phyloP scores from a whole-genome alignment of 2,329 filamentous ascomycete species.

The Epicoccum nigrum region DNA sequence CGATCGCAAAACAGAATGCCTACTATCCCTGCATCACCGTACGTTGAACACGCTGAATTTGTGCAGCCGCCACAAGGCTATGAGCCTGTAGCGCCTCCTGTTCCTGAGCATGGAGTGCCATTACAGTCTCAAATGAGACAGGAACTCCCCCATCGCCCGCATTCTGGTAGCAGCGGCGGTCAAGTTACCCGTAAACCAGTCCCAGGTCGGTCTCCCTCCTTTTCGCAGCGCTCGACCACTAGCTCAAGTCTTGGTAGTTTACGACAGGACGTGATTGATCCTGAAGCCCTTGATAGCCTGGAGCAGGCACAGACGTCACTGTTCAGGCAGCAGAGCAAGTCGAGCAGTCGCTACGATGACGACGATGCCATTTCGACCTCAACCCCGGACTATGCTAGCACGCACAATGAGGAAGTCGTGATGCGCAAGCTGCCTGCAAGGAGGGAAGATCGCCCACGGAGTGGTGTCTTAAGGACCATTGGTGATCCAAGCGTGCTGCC shows the following conservation, averaged over 20 bases:
- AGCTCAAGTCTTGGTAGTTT: slow-evolving; percentile 53
- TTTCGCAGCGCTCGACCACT: slow-evolving; percentile 46
- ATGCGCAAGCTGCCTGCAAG: slow-evolving; percentile 49
- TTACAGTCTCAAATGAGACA: slow-evolving; percentile 29
- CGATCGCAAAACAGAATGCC: slow-evolving; percentile 48
- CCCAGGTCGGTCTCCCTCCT: slow-evolving; percentile 50
- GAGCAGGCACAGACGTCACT: slow-evolving; percentile 34
- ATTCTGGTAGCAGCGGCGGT: slow-evolving; percentile 33
- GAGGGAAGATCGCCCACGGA: slow-evolving; percentile 73
- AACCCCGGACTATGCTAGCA: slow-evolving; percentile 81
- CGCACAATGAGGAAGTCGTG: slow-evolving; percentile 47
- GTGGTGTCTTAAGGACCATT: slow-evolving; percentile 80
- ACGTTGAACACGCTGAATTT: slow-evolving; percentile 48
- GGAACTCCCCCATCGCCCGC: slow-evolving; percentile 34
- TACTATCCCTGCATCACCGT: slow-evolving; percentile 56
- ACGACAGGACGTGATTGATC: slow-evolving; percentile 53
- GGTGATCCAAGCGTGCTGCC: slow-evolving; percentile 59
- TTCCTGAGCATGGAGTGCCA: slow-evolving; percentile 45
- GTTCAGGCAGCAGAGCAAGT: slow-evolving; percentile 43
- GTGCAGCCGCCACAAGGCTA: slow-evolving; percentile 39
- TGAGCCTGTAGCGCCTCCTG: slow-evolving; percentile 42
- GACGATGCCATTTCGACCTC: slow-evolving; percentile 66
- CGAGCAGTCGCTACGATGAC: slow-evolving; percentile 66
- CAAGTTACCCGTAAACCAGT: slow-evolving; percentile 48
- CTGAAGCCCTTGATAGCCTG: slow-evolving; percentile 52